These are phyloP conservation scores for Talaromyces sp. DNA, from an alignment of 2,329 filamentous ascomycete genomes.

Conservation along the genomic window DNA sequence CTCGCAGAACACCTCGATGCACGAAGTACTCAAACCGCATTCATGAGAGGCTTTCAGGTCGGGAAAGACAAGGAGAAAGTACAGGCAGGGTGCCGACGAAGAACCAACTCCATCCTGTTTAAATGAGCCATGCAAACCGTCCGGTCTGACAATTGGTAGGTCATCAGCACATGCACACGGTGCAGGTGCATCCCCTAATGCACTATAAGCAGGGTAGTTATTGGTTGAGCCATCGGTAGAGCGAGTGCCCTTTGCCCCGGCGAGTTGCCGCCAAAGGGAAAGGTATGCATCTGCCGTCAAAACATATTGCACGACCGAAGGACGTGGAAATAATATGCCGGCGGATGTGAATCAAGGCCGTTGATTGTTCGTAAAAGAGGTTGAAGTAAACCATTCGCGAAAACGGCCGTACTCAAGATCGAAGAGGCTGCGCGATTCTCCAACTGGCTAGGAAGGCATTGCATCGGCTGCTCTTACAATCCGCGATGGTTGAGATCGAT, in stretches of 20 bases:
- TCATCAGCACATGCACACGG: background rate
- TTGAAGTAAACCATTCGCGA: background rate
- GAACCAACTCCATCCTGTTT: background rate
- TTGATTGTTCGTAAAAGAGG: background rate
- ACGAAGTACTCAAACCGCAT: background rate
- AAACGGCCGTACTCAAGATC: background rate
- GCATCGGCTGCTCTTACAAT: background rate
- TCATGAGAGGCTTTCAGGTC: background rate
- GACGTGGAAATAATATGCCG: background rate
- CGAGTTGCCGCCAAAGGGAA: background rate
- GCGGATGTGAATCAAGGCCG: background rate
- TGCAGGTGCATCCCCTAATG: background rate
- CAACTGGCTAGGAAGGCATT: background rate
- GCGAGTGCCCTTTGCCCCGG: background rate
- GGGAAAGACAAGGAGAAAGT: background rate
- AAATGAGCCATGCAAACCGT: background rate
- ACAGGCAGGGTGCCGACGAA: background rate
- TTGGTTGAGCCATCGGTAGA: background rate
- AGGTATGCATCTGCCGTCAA: background rate
- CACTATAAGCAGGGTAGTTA: background rate
- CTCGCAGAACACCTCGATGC: background rate
- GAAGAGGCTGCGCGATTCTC: background rate
- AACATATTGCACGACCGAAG: background rate
- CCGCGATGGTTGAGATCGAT: background rate
- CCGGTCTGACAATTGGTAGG: background rate